Conservation (phyloP, 1,284 basidiomycete species). For the Psilocybe mexicana region DNA sequence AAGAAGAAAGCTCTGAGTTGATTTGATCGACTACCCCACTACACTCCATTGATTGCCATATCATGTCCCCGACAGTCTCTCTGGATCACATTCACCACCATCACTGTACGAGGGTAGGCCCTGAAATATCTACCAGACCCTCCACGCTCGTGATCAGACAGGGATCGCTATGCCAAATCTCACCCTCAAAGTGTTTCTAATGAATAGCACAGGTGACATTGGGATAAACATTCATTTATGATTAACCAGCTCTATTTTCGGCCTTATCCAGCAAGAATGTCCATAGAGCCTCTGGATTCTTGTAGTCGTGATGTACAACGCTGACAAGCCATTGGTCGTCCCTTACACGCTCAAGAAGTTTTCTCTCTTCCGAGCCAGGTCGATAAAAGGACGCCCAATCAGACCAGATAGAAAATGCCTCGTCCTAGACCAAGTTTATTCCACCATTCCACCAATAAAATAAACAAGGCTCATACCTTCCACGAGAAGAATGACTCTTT, state of each 20-base stretch:
- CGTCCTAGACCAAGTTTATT: slow-evolving; percentile 61
- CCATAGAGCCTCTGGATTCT: slow-evolving; percentile 83
- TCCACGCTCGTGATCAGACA: too few relatives aligned
- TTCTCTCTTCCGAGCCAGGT: slow-evolving; percentile 71
- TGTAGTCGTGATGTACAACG: slow-evolving; percentile 94
- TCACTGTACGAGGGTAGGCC: too few relatives aligned
- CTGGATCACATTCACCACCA: too few relatives aligned
- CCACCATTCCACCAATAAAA: neutral
- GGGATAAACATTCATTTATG: too few relatives aligned
- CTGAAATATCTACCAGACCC: too few relatives aligned
- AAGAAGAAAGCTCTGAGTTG: slow-evolving; percentile 37
- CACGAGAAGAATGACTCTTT: slow-evolving; percentile 88
- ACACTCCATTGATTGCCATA: too few relatives aligned
- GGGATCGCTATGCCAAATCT: too few relatives aligned
- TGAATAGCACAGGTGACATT: too few relatives aligned
- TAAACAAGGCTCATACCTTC: slow-evolving; percentile 60
- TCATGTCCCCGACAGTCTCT: too few relatives aligned
- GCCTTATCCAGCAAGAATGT: slow-evolving; percentile 62
- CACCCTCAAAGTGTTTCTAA: too few relatives aligned
- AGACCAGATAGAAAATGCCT: slow-evolving; percentile 95
- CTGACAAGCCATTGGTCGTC: slow-evolving; percentile 89
- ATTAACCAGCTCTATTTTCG: neutral
- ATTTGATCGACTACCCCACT: slow-evolving; percentile 9
- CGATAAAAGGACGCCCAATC: slow-evolving; percentile 93
- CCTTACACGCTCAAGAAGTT: slow-evolving; percentile 71